Evolutionary conservation across 2,329 filamentous ascomycete species (phyloP), one percentile per base, ranked within the genome.

Genomic region (Claviceps sp.): DNA sequence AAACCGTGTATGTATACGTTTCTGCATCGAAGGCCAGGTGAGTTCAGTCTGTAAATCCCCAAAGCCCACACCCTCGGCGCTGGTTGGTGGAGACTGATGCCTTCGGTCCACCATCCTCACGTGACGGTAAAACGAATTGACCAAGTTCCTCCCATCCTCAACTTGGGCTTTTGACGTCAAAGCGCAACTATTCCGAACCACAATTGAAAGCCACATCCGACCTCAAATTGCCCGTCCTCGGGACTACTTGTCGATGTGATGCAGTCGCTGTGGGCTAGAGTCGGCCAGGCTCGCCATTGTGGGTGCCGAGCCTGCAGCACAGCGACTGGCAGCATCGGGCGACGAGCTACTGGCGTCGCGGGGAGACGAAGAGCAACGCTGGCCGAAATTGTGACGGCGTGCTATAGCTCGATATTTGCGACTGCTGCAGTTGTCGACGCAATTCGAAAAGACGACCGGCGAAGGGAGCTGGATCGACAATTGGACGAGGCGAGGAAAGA

Each of bases 211-310:
- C 49, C n/a, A 34, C 49, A 38, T 26, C 13, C 4, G n/a, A 16
- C 7, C 40, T 37, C 20, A 24, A 26, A 2, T 34, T 44, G n/a
- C 13, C 18, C n/a, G 11, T 2, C 5, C n/a, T 8, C 9, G 11
- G 11, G 13, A 8, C 18, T 41, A 26, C 18, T 38, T 45, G 42
- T 8, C 53, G 55, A n/a, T 62, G 70, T 64, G 62, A 89, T 88
- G 85, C 79, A 79, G 68, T 74, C 75, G 57, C 65, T 87, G 59
- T 84, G 82, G 81, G 81, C 79, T 66, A 78, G 81, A 70, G 78
- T 79, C 69, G 74, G 76, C 61, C 78, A 77, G 73, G 75, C 74
- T 68, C 78, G 76, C 67, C 73, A 76, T 60, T 85, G 81, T 69
- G 75, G 75, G 67, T 86, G 81, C 69, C 72, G 76, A 58, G 72